Base-by-base conservation (phyloP, 2,329 filamentous ascomycete genomes). In the Scedosporium minutisporum region DNA sequence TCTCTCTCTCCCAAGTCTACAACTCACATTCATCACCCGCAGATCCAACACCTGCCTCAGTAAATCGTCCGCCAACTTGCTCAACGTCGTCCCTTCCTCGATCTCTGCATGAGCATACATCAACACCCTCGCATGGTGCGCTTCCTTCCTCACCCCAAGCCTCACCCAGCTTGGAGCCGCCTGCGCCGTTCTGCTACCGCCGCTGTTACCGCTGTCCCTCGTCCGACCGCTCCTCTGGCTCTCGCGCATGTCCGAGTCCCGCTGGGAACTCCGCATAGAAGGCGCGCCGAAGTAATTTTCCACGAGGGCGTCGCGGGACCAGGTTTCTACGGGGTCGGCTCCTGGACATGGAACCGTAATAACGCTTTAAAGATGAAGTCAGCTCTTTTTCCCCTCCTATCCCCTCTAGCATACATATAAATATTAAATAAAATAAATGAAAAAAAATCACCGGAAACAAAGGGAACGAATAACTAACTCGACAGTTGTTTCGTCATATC, bases 271-370 rank as follows among this genome's bases (percentile, higher is more conserved):
- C 6, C 74, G 71, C 73, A 76, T 76, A 3, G 73, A 74, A 0
- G 76, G 73, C 0, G 72, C 72, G 5, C 76, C 75, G 63, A 80
- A 80, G 65, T 80, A 81, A 27, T 75, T 76, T 2, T 79, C 75
- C 46, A 76, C 74, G 0, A 82, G 74, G 1, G 77, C 79, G 59
- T 82, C 79, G 14, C 79, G 75, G 38, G 74, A 78, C 82, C 82
- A 84, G 23, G 80, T 82, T 25, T 78, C 75, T n/a, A 82, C 69
- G 1, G 80, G 74, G 46, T 82, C 77, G 0, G 78, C 81, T 0
- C 81, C 82, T 0, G 81, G 77, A 64, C 82, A 84, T 0, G 82
- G 80, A 5, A 84, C 77, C 5, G 80, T 76, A 46, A 84, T 74
- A 53, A 84, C 73, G 62, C 65, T 65, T 12, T 57, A 27, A 6